Evolutionary conservation across 140 eudicot genomes (phyloP), one percentile per base, ranked within the genome.

Genomic region (Anethum foeniculum): DNA sequence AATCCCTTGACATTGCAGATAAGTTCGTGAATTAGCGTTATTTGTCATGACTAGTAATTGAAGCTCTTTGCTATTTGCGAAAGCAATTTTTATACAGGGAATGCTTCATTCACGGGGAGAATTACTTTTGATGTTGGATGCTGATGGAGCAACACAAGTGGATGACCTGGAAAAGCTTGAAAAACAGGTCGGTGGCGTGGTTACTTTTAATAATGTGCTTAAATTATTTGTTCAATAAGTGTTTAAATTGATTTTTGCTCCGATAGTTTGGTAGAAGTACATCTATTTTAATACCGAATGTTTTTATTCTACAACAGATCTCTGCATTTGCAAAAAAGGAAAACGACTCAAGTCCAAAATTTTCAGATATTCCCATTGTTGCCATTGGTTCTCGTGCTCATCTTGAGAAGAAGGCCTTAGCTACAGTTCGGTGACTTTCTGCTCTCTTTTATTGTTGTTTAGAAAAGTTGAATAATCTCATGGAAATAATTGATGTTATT

Each of bases 51-150:
- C 39, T 81, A 92, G 87, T 92, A 88, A 92, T 83, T 86, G 84
- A 88, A 90, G 90, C 87, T 86, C 76, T 80, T 87, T 86, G 92
- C 95, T 95, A 12, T 90, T 62, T 92, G 95, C 88, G 95, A 89
- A 92, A 94, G 98, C 98, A 89, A 62, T 90, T 85, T 90, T 81
- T 80, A 89, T 89, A 90, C 93, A 95, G 99, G 99, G 99, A 67
- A 95, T 95, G 97, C 99, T 95, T 88, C 99, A 95, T 88, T 86
- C 99, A 51, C 90, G 99, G 58, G 98, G 98, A 62, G 91, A 94
- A 88, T 81, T 94, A 52, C 96, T 94, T 79, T 83, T 95, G 46
- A 95, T 95, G 99, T 91, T 95, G 77, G 99, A 95, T 86, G 99
- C 99, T 83, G 99, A 95, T 87, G 99, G 99, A 30, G 99, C 99